Evolutionary conservation across 1,284 basidiomycete species (phyloP).

Genomic region (Xerocomus amazonicus): DNA sequence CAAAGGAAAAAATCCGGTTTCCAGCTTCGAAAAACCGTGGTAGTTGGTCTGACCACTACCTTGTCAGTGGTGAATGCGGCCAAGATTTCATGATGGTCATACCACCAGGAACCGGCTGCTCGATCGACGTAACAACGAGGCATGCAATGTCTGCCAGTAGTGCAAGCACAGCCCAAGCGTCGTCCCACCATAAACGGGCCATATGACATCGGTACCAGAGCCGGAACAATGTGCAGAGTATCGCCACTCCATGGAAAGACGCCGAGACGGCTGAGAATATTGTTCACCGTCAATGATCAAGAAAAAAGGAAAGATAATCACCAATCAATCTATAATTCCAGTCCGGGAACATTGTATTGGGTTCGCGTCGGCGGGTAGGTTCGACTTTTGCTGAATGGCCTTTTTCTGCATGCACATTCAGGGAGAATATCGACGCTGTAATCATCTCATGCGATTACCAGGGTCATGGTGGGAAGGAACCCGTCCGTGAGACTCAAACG

Average conservation of each 20-base stretch:
- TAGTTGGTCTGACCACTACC: background rate
- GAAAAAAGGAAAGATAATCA: background rate
- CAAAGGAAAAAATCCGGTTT: conserved; percentile 18
- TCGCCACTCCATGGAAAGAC: conserved; percentile 23
- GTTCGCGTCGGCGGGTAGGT: background rate
- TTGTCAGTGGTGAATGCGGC: background rate
- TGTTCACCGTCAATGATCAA: background rate
- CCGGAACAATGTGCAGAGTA: conserved; percentile 24
- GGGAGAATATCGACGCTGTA: background rate
- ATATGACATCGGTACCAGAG: conserved; percentile 24
- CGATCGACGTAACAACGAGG: conserved; percentile 9
- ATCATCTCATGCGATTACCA: background rate
- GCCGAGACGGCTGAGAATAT: conserved; percentile 10
- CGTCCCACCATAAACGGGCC: conserved; percentile 30
- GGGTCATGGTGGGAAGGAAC: background rate
- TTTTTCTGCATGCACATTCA: conserved; percentile 8
- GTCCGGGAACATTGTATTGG: conserved; percentile 15
- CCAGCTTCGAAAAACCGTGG: conserved; percentile 14
- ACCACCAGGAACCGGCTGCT: conserved; percentile 9
- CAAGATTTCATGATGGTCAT: background rate
- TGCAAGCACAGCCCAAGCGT: conserved; percentile 20
- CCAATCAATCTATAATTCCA: conserved; percentile 15
- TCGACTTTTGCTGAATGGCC: too few species aligned
- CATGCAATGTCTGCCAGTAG: conserved; percentile 14
- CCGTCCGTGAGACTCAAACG: background rate